Evolutionary conservation across 2,329 filamentous ascomycete genomes (phyloP).

Genomic region (Aureobasidium pullulans): DNA sequence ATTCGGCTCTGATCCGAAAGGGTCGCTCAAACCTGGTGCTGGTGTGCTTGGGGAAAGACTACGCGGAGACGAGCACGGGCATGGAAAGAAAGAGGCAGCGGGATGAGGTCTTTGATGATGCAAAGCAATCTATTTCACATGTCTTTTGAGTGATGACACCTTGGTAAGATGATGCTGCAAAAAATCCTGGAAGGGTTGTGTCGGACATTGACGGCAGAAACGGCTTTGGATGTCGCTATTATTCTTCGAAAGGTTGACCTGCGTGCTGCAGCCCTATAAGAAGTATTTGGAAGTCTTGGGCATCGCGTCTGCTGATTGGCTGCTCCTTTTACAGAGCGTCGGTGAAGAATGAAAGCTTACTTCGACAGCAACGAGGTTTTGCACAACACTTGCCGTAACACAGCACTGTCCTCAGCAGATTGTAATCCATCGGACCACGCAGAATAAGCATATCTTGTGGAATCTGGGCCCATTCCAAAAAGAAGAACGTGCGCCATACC

Average conservation of each 20-base stretch:
- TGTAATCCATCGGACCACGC: background rate
- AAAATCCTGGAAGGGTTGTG: background rate
- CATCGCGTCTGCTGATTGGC: background rate
- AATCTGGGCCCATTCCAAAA: background rate
- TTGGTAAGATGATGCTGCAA: background rate
- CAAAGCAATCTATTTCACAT: background rate
- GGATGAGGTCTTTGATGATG: background rate
- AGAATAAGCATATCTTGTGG: background rate
- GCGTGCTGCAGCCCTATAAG: background rate
- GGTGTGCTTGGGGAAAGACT: background rate
- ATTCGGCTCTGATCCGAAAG: background rate
- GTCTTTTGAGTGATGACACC: background rate
- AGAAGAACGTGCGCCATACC: background rate
- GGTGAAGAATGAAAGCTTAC: background rate
- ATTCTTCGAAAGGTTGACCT: background rate
- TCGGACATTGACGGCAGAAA: background rate
- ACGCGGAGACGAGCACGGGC: background rate
- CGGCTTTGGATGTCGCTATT: background rate
- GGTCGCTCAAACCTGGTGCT: background rate
- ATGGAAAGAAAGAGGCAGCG: background rate
- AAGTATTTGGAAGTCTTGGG: conserved; percentile 3
- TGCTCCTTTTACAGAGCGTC: background rate
- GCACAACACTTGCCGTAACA: background rate
- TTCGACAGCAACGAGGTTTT: background rate
- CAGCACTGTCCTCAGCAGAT: background rate